phyloP scores from a whole-genome alignment of 2,329 filamentous ascomycete species.

The Diplodia sapinea region DNA sequence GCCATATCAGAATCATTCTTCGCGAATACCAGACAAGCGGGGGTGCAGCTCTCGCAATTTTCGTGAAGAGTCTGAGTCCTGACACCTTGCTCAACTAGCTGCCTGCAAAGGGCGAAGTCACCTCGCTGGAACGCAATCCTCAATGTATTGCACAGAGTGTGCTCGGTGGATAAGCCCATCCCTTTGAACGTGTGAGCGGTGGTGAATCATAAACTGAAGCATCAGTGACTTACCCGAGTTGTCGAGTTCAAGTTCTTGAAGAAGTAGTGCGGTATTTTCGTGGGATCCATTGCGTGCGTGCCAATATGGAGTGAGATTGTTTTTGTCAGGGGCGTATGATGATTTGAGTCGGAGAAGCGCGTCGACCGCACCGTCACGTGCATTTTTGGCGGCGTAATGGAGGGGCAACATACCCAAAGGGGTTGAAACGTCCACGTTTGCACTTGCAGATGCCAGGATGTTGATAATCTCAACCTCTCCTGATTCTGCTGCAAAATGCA shows the following conservation, averaged over 20 bases:
- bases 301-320: not conserved
- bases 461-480: not conserved
- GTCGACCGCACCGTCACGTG: not conserved
- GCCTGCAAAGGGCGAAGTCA: fast-evolving
- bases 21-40: not conserved
- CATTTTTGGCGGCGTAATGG: not conserved
- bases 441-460: not conserved
- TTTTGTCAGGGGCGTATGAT: not conserved
- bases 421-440: not conserved
- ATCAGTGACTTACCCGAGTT: not conserved
- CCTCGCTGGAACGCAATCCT: not conserved
- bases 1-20: not conserved
- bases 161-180: not conserved
- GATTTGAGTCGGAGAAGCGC: not conserved
- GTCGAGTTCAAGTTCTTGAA: not conserved
- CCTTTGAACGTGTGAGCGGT: too few relatives aligned
- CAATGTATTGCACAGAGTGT: not conserved
- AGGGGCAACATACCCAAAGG: not conserved
- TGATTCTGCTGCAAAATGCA: not conserved
- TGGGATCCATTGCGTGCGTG: not conserved
- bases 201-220: not conserved
- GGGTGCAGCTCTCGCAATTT: not conserved
- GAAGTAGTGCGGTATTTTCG: not conserved
- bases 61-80: fast-evolving
- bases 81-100: not conserved